Base-by-base conservation (phyloP, 352 stramenopile genomes). In the Discostella stelligera region DNA sequence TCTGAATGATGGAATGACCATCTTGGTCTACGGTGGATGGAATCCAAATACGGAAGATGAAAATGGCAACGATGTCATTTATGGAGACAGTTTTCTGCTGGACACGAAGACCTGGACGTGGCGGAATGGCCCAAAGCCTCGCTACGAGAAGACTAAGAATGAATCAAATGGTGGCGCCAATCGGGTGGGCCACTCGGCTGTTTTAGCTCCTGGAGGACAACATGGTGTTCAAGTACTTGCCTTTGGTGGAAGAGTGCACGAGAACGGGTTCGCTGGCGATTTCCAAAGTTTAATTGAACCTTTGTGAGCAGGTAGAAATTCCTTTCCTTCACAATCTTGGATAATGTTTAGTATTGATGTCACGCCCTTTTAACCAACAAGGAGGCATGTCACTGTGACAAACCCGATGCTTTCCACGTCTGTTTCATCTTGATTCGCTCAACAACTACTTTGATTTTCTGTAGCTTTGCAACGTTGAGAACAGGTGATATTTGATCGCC, bases 11-110 rank as follows among this genome's bases (percentile, higher is more conserved):
- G 83, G 71, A 11, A 84, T 77, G 32, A 96, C 94, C 67, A 93
- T 98, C 25, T 79, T 97, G 18, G 86, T 98, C 66, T 96, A 96
- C 66, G 95, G 95, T 46, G 95, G 95, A 27, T 98, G 95, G 95
- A 95, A 98, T 74, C 94, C 94, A 0, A 95, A 97, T 85, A 84
- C 79, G 0, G 81, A 90, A 62, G 78, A 85, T n/a, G 89, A 83
- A 37, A 72, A 74, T 0, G 84, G 65, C 13, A 72, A 87, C 9
- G 89, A 83, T 16, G 88, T 89, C 16, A 87, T 98, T 21, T 98
- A 97, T 56, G 80, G 91, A 58, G 94, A 97, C 65, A 92, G 87
- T 8, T 98, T 96, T 71, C 55, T 97, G 64, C 85, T 98, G 23
- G 85, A 98, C 73, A 97, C 94, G 2, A 84, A 90, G n/a, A 92